Percentiles rank a stretch among this genome's conserved stretches.
Conservation (phyloP, 2,329 filamentous ascomycete genomes). For the Pseudonectria buxi region DNA sequence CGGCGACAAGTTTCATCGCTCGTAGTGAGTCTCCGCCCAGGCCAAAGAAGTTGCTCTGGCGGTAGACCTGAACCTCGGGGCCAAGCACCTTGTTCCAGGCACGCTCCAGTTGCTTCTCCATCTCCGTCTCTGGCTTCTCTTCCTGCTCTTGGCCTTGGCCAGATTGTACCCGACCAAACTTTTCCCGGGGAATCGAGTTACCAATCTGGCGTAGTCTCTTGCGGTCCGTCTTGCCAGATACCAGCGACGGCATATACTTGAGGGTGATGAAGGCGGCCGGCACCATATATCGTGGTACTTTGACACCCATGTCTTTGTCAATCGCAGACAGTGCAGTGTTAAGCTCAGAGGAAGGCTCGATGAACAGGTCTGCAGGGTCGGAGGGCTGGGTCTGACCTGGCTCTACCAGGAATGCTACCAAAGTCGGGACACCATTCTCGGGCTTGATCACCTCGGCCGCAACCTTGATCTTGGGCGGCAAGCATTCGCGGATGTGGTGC, state of each 20-base stretch:
- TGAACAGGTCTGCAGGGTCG: slow-evolving; percentile 10
- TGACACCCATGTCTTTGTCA: slow-evolving; percentile 25
- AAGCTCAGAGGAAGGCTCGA: slow-evolving; percentile 27
- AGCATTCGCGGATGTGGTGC: slow-evolving; percentile 38
- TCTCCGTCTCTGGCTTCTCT: slow-evolving; percentile 30
- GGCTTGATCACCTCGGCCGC: slow-evolving; percentile 44
- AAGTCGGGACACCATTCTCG: slow-evolving; percentile 35
- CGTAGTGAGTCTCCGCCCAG: slow-evolving; percentile 45
- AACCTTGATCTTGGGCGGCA: slow-evolving; percentile 37
- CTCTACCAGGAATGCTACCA: slow-evolving; percentile 40
- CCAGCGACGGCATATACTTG: slow-evolving; percentile 37
- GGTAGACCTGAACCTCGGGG: slow-evolving; percentile 25
- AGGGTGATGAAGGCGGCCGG: slow-evolving; percentile 41
- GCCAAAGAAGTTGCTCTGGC: slow-evolving; percentile 39
- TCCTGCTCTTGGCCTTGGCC: slow-evolving; percentile 15
- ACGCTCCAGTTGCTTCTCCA: slow-evolving; percentile 31
- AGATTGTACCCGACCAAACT: slow-evolving; percentile 27
- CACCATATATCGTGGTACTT: slow-evolving; percentile 41
- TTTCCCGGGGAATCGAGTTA: slow-evolving; percentile 32
- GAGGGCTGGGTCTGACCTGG: slow-evolving; percentile 1
- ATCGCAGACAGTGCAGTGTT: slow-evolving; percentile 24
- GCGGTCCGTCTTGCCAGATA: slow-evolving; percentile 44
- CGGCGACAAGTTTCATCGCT: slow-evolving; percentile 44
- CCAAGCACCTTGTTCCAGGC: slow-evolving; percentile 35
- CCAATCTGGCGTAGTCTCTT: slow-evolving; percentile 42